phyloP scores from a whole-genome alignment of 257 asterid species.

The Plectranthus barbatus region DNA sequence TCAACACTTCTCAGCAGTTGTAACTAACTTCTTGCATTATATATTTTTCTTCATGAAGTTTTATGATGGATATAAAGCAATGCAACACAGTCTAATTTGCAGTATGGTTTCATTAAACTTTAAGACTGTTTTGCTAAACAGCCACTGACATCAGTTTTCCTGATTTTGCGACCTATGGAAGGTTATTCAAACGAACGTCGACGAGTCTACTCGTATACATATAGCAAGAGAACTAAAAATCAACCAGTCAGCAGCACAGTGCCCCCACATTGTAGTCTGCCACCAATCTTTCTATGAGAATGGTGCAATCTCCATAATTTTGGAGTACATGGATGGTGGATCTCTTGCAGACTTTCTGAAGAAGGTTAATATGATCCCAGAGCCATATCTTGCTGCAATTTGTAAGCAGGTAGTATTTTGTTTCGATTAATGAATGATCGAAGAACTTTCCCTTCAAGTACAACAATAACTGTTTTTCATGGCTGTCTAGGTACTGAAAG shows the following conservation, averaged over 20 bases:
- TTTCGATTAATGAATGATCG: too few relatives aligned
- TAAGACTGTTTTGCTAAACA: too few relatives aligned
- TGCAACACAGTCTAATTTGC: neutral
- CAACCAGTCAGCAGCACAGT: constrained; percentile 74
- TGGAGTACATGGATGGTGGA: constrained; percentile 99
- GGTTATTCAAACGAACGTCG: constrained; percentile 94
- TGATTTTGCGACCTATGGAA: constrained; percentile 15
- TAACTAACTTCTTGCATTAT: too few relatives aligned
- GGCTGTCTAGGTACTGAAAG: constrained; percentile 74
- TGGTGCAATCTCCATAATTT: constrained; percentile 86
- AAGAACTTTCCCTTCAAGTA: neutral
- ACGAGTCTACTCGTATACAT: constrained; percentile 59
- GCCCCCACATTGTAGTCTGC: constrained; percentile 76
- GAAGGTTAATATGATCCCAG: constrained; percentile 71
- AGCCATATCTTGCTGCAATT: constrained; percentile 86
- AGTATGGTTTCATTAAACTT: neutral
- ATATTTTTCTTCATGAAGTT: neutral
- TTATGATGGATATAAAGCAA: neutral
- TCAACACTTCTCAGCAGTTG: neutral
- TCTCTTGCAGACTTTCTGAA: constrained; percentile 87
- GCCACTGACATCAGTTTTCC: neutral
- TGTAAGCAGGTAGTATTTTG: constrained; percentile 65
- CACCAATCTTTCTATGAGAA: constrained; percentile 93
- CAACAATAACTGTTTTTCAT: neutral
- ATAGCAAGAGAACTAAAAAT: constrained; percentile 91